Evolutionary conservation across 2,329 filamentous ascomycete species (phyloP), one percentile per base, ranked within the genome.

Genomic region (Fusarium vanettenii): DNA sequence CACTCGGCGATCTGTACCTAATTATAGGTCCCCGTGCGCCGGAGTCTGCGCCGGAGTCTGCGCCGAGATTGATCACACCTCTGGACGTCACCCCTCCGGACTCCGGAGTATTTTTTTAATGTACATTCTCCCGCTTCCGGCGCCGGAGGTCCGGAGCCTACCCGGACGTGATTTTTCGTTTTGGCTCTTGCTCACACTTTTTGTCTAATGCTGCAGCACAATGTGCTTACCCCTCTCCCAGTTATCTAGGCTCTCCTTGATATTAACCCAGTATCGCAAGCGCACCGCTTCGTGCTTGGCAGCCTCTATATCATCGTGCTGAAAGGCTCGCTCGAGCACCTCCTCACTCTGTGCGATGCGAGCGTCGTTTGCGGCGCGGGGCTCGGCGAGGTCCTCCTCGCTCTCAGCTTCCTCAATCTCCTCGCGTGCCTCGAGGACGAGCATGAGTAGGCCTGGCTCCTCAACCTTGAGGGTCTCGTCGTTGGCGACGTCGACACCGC

Each of bases 241-340:
- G 72, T 92, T 90, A 80, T 93, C 87, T 79, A 98, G 85, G 56
- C 92, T 93, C 82, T 97, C 93, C 72, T 91, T 89, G 71, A 98
- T 92, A 83, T 95, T 98, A 66, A 93, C 89, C 96, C 96, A 98
- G 86, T 98, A 98, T 82, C 95, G 87, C 85, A 98, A 84, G 82
- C 89, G 87, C 2, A 98, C 91, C 55, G 92, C 92, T 88, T 97
- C 94, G 70, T 81, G 83, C 84, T 89, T 91, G 18, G 95, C 96
- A 10, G 72, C 84, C 45, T 91, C 88, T 43, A 94, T 80, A 80
- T 96, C 90, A 59, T 92, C 93, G 10, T 82, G 78, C 71, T 85
- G 87, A 80, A 98, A 96, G 1, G 91, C 90, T 64, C 82, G 78
- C 56, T 89, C 93, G 27, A 98, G 79, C 1, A 84, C 81, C 60